These are phyloP conservation scores for Didymella lethalis DNA, from an alignment of 2,329 filamentous ascomycete species.

Conservation along the genomic window DNA sequence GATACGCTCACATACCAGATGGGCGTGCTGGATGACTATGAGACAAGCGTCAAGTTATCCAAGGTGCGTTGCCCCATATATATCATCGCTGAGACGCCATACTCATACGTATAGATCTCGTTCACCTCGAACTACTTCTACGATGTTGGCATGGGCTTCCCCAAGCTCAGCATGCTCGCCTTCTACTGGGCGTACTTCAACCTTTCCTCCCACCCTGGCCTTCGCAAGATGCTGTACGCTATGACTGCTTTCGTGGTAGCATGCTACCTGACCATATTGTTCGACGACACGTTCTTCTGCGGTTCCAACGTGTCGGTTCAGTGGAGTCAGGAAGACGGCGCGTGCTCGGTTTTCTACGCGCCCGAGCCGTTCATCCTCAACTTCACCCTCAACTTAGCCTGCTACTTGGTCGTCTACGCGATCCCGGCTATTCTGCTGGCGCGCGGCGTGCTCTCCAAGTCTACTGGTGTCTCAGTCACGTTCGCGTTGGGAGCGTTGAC, in stretches of 20 bases:
- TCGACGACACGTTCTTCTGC: slow-evolving; percentile 37
- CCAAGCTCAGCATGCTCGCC: slow-evolving; percentile 37
- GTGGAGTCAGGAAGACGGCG: slow-evolving; percentile 34
- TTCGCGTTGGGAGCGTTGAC: slow-evolving; percentile 31
- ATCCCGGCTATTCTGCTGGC: slow-evolving; percentile 25
- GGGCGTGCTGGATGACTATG: slow-evolving; percentile 31
- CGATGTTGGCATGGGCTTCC: slow-evolving; percentile 37
- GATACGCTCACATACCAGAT: slow-evolving; percentile 31
- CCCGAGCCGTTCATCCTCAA: slow-evolving; percentile 37
- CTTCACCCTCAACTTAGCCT: slow-evolving; percentile 35
- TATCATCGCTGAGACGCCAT: too few species aligned
- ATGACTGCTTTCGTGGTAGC: slow-evolving; percentile 31
- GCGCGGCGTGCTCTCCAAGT: slow-evolving; percentile 21
- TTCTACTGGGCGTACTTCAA: slow-evolving; percentile 38
- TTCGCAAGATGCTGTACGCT: slow-evolving; percentile 34
- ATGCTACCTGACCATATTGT: slow-evolving; percentile 33
- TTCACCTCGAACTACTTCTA: slow-evolving; percentile 39
- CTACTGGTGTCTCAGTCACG: slow-evolving; percentile 26
- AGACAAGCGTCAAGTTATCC: slow-evolving; percentile 29
- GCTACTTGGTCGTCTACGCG: slow-evolving; percentile 31
- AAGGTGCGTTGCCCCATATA: slow-evolving; percentile 20
- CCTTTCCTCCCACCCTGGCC: slow-evolving; percentile 25
- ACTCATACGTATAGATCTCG: slow-evolving; percentile 25
- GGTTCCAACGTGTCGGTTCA: slow-evolving; percentile 28
- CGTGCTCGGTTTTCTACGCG: slow-evolving; percentile 35